These are phyloP conservation scores for Leersia perrieri DNA, from an alignment of 176 grass and related monocot genomes.

Conservation along the genomic window DNA sequence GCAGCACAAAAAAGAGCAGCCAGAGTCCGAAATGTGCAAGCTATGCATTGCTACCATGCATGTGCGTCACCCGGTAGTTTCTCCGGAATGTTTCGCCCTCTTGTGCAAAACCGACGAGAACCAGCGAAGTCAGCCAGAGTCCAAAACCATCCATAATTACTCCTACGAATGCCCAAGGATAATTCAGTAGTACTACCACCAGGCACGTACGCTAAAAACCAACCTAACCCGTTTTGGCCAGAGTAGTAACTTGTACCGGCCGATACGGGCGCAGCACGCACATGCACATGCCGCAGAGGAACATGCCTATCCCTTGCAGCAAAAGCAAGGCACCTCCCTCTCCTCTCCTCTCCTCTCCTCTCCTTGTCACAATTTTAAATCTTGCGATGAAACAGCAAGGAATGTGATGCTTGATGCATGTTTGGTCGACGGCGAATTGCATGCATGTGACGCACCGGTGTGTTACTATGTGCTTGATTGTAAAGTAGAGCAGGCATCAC, in stretches of 20 bases:
- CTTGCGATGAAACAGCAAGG: slow-evolving; percentile 17
- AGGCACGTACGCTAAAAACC: neutral
- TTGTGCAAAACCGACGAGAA: neutral
- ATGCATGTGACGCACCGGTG: slow-evolving; percentile 11
- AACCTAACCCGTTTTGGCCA: neutral
- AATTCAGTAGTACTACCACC: neutral
- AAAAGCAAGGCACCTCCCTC: slow-evolving; percentile 48
- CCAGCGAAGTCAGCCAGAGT: neutral
- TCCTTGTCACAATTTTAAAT: neutral
- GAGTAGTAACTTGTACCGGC: slow-evolving; percentile 22
- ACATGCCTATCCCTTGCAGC: slow-evolving; percentile 52
- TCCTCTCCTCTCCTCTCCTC: neutral
- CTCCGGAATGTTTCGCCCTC: neutral
- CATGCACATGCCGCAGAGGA: slow-evolving; percentile 29
- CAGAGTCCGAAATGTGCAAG: too few relatives aligned
- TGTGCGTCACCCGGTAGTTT: neutral
- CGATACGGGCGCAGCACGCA: slow-evolving; percentile 34
- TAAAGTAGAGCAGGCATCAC: neutral
- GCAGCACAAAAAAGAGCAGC: neutral
- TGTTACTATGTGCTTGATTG: neutral
- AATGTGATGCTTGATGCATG: slow-evolving; percentile 32
- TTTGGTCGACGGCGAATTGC: neutral
- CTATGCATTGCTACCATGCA: neutral
- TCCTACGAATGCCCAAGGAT: neutral
- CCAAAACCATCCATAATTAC: neutral